Conservation (phyloP, 768 basidiomycete genomes). For the Podaxis sp. region DNA sequence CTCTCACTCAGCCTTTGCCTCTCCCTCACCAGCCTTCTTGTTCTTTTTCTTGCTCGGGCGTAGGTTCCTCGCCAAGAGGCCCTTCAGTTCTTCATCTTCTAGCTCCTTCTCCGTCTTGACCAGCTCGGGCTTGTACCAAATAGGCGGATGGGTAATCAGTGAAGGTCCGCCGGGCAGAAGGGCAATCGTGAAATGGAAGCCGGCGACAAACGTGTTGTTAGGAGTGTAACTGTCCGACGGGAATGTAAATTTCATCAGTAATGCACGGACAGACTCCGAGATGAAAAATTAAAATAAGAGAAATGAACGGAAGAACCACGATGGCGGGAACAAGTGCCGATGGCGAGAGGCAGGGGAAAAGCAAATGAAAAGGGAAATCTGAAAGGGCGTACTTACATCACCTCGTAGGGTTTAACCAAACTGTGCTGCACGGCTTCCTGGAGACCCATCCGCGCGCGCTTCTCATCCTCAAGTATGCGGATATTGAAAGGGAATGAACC, state of each 20-base stretch:
- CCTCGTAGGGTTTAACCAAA: constrained; percentile 92
- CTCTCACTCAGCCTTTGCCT: constrained; percentile 26
- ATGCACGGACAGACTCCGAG: neutral
- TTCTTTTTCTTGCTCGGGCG: constrained; percentile 91
- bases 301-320: neutral
- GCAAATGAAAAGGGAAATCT: neutral
- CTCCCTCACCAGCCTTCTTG: constrained; percentile 66
- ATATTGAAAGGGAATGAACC: constrained; percentile 98
- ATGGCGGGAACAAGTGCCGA: neutral
- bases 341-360: neutral
- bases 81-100: constrained; percentile 84
- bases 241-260: neutral
- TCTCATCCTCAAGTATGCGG: constrained; percentile 92
- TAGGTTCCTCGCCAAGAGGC: constrained; percentile 72
- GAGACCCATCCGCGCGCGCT: constrained; percentile 90
- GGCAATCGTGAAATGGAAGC: constrained; percentile 97
- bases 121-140: constrained; percentile 93
- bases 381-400: constrained; percentile 59
- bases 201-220: constrained; percentile 81
- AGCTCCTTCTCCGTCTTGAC: constrained; percentile 89
- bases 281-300: neutral
- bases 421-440: constrained; percentile 95
- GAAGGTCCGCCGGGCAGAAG: constrained; percentile 87
- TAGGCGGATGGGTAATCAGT: constrained; percentile 82
- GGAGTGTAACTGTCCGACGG: constrained; percentile 67